These are phyloP conservation scores for Podospora comata DNA, from an alignment of 495 filamentous ascomycete genomes.

Conservation along the genomic window DNA sequence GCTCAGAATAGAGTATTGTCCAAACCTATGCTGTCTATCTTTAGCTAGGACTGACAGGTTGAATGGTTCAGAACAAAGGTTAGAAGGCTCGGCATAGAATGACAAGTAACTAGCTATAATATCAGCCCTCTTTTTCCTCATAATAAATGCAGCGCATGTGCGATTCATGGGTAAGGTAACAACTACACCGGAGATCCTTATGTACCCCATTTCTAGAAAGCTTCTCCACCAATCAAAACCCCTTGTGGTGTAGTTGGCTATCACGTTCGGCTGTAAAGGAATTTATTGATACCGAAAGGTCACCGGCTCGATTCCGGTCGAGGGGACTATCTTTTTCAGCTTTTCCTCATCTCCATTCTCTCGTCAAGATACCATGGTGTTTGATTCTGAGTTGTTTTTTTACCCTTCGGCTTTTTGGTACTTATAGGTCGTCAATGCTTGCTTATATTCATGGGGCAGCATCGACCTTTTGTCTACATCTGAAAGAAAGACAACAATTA, in stretches of 20 bases:
- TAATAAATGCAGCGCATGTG: too few relatives aligned
- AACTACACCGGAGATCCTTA: too few relatives aligned
- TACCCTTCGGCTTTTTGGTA: neutral
- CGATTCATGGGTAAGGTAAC: too few relatives aligned
- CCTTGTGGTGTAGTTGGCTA: constrained; percentile 16
- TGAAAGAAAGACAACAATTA: neutral
- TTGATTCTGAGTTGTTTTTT: neutral
- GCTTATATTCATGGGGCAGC: neutral
- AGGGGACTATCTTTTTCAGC: constrained; percentile 9
- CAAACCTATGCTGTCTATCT: too few relatives aligned
- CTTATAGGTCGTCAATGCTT: neutral
- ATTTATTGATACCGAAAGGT: constrained; percentile 16
- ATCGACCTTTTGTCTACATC: neutral
- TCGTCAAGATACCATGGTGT: neutral
- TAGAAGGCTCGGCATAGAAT: too few relatives aligned
- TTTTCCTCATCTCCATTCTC: neutral
- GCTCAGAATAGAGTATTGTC: too few relatives aligned
- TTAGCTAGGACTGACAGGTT: too few relatives aligned
- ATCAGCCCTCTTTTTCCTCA: too few relatives aligned
- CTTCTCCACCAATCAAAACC: neutral
- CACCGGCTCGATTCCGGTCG: constrained; percentile 15
- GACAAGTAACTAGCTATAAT: too few relatives aligned
- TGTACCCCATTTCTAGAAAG: neutral
- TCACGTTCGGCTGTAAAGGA: constrained; percentile 16
- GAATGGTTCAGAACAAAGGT: too few relatives aligned